These are phyloP conservation scores for Daldinia sp. DNA, from an alignment of 2,329 filamentous ascomycete genomes.

Conservation along the genomic window DNA sequence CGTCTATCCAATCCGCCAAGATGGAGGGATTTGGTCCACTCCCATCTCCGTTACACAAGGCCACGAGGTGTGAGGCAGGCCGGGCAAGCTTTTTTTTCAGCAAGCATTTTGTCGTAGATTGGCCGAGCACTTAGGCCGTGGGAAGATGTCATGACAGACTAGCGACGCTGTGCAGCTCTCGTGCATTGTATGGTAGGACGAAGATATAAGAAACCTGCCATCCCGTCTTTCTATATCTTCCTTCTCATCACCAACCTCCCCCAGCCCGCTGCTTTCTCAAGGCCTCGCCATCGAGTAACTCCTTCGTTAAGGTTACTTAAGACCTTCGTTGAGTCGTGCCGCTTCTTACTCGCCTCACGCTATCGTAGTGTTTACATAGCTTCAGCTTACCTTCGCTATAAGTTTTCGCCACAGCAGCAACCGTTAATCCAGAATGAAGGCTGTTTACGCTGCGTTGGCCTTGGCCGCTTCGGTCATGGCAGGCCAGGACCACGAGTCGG, in stretches of 20 bases:
- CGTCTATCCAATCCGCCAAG: conserved; percentile 7
- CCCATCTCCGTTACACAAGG: conserved; percentile 17
- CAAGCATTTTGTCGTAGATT: conserved; percentile 19
- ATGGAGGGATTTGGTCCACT: conserved; percentile 14
- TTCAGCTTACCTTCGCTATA: conserved; percentile 25
- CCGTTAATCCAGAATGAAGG: conserved; percentile 42
- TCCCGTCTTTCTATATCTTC: conserved; percentile 27
- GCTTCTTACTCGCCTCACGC: conserved; percentile 6
- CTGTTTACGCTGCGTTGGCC: conserved; percentile 38
- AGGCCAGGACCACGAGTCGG: conserved; percentile 17
- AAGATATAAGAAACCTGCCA: conserved; percentile 37
- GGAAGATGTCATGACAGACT: conserved; percentile 36
- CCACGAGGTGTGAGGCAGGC: not conserved
- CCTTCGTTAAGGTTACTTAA: conserved; percentile 48
- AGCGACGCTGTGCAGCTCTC: conserved; percentile 27
- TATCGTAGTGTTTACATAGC: conserved; percentile 20
- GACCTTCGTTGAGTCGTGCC: conserved; percentile 32
- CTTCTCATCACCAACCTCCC: conserved; percentile 29
- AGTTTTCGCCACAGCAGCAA: conserved; percentile 7
- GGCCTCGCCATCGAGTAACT: conserved; percentile 39
- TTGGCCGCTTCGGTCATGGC: conserved; percentile 43
- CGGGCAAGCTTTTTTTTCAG: too few relatives aligned
- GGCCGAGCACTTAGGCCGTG: conserved; percentile 18
- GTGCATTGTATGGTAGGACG: conserved; percentile 30
- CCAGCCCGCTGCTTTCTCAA: conserved; percentile 26